Base-by-base conservation (phyloP, 108 stramenopile species). In the Cyclotella atomus region DNA sequence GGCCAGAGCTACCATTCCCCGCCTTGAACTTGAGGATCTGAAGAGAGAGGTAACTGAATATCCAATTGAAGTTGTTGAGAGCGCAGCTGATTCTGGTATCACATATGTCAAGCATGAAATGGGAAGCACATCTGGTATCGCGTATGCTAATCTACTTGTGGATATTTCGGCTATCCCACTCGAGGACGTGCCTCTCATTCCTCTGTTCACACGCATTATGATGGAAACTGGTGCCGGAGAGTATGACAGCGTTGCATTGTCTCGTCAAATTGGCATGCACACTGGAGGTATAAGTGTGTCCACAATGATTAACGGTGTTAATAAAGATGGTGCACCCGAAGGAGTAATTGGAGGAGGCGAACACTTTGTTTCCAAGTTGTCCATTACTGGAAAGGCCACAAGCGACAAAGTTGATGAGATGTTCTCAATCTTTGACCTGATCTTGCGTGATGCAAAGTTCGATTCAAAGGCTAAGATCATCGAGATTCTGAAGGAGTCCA, bases 201-300 rank as follows among this genome's bases (percentile, higher is more conserved):
- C 95, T 24, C 70, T 99, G 24, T 94, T 97, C 68, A 86, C 95
- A 25, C 72, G 90, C 14, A 81, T 97, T 47, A 85, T 97, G 84
- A 91, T 83, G 84, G 97, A 97, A 78, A 92, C 94, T 32, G 98
- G 98, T 20, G 95, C 97, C 20, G 93, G 93, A 8, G 86, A 87
- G 24, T 87, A 86, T 47, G 95, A 97, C 72, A 85, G 85, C 59
- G 95, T 96, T 19, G 91, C 82, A n/a, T 77, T 96, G 15, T 88
- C 88, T 15, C 84, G 89, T 10, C 70, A 78, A 28, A 95, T 97
- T 72, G 94, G 94, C 20, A 95, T 87, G 43, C 83, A 95, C 84
- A 97, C 96, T 15, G 96, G 96, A 10, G 96, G 96, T 2, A 74
- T 97, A 27, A 69, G 85, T 53, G 93, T 86, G 1, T 72, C 76